Evolutionary conservation across 768 basidiomycete genomes (phyloP).

Genomic region (Suillus brevipes): DNA sequence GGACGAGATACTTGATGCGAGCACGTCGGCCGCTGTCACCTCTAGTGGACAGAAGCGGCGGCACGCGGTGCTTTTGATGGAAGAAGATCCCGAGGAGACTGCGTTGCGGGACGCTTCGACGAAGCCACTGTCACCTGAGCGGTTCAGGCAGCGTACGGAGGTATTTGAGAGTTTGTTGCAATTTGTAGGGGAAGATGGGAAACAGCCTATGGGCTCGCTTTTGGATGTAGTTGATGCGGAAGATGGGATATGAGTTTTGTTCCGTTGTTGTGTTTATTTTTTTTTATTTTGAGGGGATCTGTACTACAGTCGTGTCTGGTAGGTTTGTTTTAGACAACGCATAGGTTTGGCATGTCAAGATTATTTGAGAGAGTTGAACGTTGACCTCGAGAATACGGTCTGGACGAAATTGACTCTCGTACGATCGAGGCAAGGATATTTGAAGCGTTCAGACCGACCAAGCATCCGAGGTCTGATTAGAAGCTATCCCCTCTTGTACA

Average conservation of each 20-base stretch:
- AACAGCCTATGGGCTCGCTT: conserved; percentile 65
- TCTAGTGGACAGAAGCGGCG: conserved; percentile 21
- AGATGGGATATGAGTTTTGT: conserved; percentile 23
- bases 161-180: conserved; percentile 68
- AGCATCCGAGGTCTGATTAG: background rate
- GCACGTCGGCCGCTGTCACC: background rate
- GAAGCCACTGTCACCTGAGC: conserved; percentile 41
- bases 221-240: conserved; percentile 57
- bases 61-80: conserved; percentile 24
- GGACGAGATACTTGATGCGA: conserved; percentile 6
- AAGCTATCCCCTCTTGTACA: background rate
- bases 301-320: background rate
- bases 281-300: too few species aligned
- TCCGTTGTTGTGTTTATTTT: background rate
- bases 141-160: conserved; percentile 64
- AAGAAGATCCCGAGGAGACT: conserved; percentile 31
- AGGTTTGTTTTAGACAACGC: background rate
- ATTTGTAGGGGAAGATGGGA: conserved; percentile 62
- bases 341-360: background rate
- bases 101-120: conserved; percentile 26
- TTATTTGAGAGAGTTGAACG: background rate
- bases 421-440: background rate
- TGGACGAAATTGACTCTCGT: background rate
- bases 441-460: background rate
- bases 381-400: background rate